Evolutionary conservation across 148 eudicot genomes (phyloP).

Genomic region (Rheum nobile): DNA sequence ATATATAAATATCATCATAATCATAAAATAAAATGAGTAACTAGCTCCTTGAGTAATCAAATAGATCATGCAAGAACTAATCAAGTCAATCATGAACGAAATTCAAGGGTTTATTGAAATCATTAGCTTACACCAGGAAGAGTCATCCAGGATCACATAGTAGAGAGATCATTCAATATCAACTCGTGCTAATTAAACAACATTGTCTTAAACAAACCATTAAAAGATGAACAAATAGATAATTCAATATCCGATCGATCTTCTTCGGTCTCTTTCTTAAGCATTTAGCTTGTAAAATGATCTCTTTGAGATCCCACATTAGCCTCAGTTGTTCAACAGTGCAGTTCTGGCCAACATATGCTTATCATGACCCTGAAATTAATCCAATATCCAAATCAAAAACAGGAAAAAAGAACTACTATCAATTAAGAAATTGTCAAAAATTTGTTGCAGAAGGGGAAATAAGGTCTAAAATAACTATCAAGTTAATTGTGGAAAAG

Average conservation of each 20-base stretch:
- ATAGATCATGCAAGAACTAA: no score
- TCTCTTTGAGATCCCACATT: not conserved
- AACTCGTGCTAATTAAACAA: not conserved
- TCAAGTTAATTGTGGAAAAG: not conserved
- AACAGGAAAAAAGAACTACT: not conserved
- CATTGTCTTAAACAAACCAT: not conserved
- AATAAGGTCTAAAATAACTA: not conserved
- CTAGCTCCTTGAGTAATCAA: no score
- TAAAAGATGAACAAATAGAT: not conserved
- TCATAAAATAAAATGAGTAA: no score
- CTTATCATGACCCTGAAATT: slow-evolving; percentile 12
- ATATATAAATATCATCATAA: no score
- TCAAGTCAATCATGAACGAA: not conserved
- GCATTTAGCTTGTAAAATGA: not conserved
- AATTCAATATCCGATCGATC: not conserved
- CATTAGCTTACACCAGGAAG: not conserved
- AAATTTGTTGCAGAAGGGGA: not conserved
- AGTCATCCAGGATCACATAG: not conserved
- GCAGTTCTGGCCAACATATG: slow-evolving; percentile 34
- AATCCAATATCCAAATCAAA: not conserved
- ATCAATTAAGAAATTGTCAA: no score
- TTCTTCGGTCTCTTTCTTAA: not conserved
- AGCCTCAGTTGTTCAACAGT: slow-evolving; percentile 6
- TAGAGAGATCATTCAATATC: not conserved
- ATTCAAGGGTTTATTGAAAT: not conserved